Evolutionary conservation across 2,329 filamentous ascomycete genomes (phyloP).

Genomic region (Akanthomyces uredinophilus): DNA sequence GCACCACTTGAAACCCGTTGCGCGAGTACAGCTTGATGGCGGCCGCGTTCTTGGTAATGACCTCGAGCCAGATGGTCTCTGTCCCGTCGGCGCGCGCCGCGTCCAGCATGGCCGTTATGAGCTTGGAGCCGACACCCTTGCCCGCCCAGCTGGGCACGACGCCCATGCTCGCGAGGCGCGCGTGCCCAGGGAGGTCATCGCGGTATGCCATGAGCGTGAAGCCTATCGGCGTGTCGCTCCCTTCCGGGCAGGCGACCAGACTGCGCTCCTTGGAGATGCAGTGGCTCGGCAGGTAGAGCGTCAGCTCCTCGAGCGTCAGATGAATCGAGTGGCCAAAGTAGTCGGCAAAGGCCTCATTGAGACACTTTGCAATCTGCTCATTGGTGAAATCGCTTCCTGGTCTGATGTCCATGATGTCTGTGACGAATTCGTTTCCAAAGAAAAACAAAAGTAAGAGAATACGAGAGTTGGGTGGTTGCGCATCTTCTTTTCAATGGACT

Average conservation of each 20-base stretch:
- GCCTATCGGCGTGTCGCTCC: constrained; percentile 14
- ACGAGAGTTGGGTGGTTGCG: no score
- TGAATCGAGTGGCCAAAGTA: constrained; percentile 16
- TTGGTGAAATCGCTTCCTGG: constrained; percentile 1
- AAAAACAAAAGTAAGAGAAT: no score
- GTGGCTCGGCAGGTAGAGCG: constrained; percentile 5
- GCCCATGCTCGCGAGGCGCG: constrained; percentile 20
- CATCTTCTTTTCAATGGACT: no score
- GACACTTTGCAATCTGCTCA: constrained; percentile 14
- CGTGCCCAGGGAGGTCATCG: constrained; percentile 18
- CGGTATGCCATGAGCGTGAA: constrained; percentile 20
- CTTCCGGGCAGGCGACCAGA: constrained; percentile 14
- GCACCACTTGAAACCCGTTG: constrained; percentile 17
- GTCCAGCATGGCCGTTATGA: constrained; percentile 13
- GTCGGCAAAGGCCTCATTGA: constrained; percentile 17
- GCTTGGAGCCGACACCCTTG: constrained; percentile 17
- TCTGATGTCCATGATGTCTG: neutral
- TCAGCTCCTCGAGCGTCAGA: constrained; percentile 13
- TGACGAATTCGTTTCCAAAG: neutral
- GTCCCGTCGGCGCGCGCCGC: constrained; percentile 15
- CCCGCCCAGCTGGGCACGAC: constrained; percentile 17
- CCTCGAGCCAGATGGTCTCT: constrained; percentile 19
- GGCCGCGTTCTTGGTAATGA: constrained; percentile 18
- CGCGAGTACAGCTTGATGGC: constrained; percentile 19
- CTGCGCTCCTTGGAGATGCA: constrained; percentile 14